These are phyloP conservation scores for Yarrowia yakushimensis DNA, from an alignment of 805 yeast genomes.

Conservation along the genomic window DNA sequence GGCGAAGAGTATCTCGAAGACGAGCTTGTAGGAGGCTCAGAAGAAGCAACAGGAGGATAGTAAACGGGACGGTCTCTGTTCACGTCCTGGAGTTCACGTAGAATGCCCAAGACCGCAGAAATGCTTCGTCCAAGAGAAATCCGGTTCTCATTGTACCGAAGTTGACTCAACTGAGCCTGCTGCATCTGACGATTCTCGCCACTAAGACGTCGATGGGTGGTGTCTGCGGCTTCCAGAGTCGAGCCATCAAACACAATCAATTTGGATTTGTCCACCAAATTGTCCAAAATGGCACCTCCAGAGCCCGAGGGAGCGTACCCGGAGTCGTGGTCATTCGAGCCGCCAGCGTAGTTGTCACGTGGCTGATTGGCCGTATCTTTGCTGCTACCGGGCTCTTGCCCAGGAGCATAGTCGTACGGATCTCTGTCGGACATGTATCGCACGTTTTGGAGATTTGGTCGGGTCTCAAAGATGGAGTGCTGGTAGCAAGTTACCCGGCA, in stretches of 20 bases:
- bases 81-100: slow-evolving; percentile 34
- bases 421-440: slow-evolving; percentile 8
- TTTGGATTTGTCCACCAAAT: slow-evolving; percentile 31
- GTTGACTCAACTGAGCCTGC: slow-evolving; percentile 62
- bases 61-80: slow-evolving; percentile 36
- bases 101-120: slow-evolving; percentile 32
- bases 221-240: slow-evolving; percentile 28
- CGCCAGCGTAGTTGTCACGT: background rate
- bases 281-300: slow-evolving; percentile 5
- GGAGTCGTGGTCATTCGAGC: background rate
- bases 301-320: slow-evolving; percentile 15
- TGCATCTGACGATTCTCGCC: slow-evolving; percentile 37
- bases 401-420: slow-evolving; percentile 17
- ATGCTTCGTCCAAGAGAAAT: slow-evolving; percentile 53
- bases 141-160: slow-evolving; percentile 72
- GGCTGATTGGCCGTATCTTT: background rate
- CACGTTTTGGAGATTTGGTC: too few species aligned
- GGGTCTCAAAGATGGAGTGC: background rate
- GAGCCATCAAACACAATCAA: slow-evolving; percentile 32
- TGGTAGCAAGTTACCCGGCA: slow-evolving; percentile 15
- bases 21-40: background rate
- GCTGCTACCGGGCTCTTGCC: slow-evolving; percentile 28
- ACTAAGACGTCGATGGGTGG: slow-evolving; percentile 29
- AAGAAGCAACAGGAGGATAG: slow-evolving; percentile 31
- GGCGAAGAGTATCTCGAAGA: background rate